phyloP scores from a whole-genome alignment of 2,329 filamentous ascomycete species.

The Cladosporium austrohemisphaericum region DNA sequence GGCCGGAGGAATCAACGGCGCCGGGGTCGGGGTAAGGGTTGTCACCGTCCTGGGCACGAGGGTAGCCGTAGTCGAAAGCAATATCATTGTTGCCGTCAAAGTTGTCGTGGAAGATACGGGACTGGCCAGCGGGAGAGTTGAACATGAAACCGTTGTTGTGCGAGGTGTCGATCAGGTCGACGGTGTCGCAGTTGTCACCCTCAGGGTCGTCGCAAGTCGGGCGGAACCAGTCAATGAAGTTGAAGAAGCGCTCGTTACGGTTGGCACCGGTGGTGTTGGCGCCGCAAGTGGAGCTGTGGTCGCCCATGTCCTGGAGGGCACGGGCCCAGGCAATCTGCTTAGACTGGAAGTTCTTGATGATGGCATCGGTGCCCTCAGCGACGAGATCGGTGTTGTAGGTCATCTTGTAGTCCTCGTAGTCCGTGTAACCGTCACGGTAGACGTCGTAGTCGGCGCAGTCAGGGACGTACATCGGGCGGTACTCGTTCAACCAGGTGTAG shows the following conservation, averaged over 20 bases:
- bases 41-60: constrained; percentile 30
- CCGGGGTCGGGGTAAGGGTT: constrained; percentile 18
- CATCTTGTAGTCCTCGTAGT: constrained; percentile 28
- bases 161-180: constrained; percentile 30
- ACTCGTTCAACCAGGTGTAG: constrained; percentile 31
- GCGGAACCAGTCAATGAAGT: constrained; percentile 33
- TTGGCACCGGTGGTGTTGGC: constrained; percentile 31
- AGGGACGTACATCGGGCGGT: constrained; percentile 28
- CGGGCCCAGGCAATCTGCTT: constrained; percentile 34
- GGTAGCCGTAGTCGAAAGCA: constrained; percentile 33
- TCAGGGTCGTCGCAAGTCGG: constrained; percentile 26
- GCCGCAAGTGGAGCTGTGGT: constrained; percentile 30
- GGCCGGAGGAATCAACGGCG: not conserved
- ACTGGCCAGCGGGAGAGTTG: constrained; percentile 29
- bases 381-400: constrained; percentile 27
- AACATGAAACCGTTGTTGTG: constrained; percentile 35
- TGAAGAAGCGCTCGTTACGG: constrained; percentile 38
- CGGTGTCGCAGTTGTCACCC: constrained; percentile 28
- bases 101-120: constrained; percentile 35
- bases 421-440: constrained; percentile 31
- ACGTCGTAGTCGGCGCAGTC: constrained; percentile 32
- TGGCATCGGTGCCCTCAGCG: constrained; percentile 24
- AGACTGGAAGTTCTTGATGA: constrained; percentile 29
- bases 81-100: constrained; percentile 30
- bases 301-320: constrained; percentile 32